Conservation (phyloP, 768 basidiomycete species). For the Serendipita vermifera region DNA sequence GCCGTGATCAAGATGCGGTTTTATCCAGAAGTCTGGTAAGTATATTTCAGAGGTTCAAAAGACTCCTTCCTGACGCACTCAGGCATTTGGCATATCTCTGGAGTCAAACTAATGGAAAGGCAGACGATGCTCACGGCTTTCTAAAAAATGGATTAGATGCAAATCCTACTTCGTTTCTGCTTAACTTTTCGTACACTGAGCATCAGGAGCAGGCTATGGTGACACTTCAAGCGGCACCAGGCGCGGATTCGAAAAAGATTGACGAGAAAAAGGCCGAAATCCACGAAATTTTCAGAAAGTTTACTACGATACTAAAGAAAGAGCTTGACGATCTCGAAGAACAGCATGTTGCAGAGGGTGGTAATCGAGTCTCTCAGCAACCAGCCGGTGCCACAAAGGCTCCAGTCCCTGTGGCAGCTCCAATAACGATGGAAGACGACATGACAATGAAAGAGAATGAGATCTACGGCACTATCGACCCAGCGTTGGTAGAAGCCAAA, state of each 20-base stretch:
- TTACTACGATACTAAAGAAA: slow-evolving; percentile 50
- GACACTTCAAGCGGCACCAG: neutral
- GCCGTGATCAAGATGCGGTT: slow-evolving; percentile 87
- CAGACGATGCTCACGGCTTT: slow-evolving; percentile 69
- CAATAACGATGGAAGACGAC: neutral
- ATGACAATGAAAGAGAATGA: neutral
- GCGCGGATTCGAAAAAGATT: neutral
- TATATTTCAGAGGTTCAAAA: neutral
- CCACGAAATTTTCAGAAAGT: slow-evolving; percentile 56
- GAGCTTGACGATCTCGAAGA: slow-evolving; percentile 51
- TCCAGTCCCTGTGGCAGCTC: neutral
- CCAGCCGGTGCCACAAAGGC: slow-evolving; percentile 22
- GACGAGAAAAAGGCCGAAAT: slow-evolving; percentile 46
- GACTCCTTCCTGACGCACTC: neutral
- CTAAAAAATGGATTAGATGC: slow-evolving; percentile 79
- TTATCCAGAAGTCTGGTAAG: slow-evolving; percentile 87
- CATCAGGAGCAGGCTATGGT: slow-evolving; percentile 41
- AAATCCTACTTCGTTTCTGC: slow-evolving; percentile 72
- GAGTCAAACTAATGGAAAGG: slow-evolving; percentile 58
- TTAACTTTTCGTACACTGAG: slow-evolving; percentile 86
- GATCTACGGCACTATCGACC: slow-evolving; percentile 3
- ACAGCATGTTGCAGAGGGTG: slow-evolving; percentile 22
- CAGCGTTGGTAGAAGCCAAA: slow-evolving; percentile 14
- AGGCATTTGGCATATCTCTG: slow-evolving; percentile 90
- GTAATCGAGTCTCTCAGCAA: slow-evolving; percentile 1